Evolutionary conservation across 2,329 filamentous ascomycete genomes (phyloP), one percentile per base, ranked within the genome.

Genomic region (Onygena corvina): DNA sequence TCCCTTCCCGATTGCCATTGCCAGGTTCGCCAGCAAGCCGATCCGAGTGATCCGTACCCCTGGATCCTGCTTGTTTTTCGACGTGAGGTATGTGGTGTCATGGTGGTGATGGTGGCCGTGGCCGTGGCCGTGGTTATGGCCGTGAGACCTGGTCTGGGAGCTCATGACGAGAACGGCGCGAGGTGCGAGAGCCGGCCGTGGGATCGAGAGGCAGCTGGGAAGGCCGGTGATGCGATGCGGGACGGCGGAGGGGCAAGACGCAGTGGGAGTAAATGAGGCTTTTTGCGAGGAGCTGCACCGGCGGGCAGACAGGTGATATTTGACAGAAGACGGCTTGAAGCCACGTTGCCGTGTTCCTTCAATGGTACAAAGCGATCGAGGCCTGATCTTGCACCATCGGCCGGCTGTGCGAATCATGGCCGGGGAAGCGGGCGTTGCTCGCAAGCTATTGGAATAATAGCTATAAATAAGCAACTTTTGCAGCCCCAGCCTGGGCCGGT

Each of bases 1-100:
- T 35, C 90, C 92, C 67, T 98, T 98, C 57, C 81, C 85, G 59
- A 96, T 74, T 46, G 90, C 92, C 89, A 98, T 96, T 62, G 81
- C 82, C 48, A 96, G 73, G 66, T 98, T 98, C 58, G 89, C 86
- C 61, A 83, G 84, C 40, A 94, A 75, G 21, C 87, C 87, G 59
- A 96, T 84, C 56, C 87, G 76, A 47, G 92, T 98, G 62, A 95
- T 95, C 60, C 88, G 83, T 59, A 94, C 93, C 56, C 87, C 87
- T 46, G 92, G 88, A 68, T 98, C 92, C 57, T 85, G 83, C 69
- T 87, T 92, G 70, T 94, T 86, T 55, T 74, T 75, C 4, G 85
- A 90, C 3, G 80, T 84, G 46, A 94, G 75, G 64, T 87, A 92
- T 35, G 80, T 77, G 68, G 86, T 92, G 67, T 94, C 87, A 65